These are phyloP conservation scores for Phyllosticta capitalensis DNA, from an alignment of 2,329 filamentous ascomycete genomes.

Conservation along the genomic window DNA sequence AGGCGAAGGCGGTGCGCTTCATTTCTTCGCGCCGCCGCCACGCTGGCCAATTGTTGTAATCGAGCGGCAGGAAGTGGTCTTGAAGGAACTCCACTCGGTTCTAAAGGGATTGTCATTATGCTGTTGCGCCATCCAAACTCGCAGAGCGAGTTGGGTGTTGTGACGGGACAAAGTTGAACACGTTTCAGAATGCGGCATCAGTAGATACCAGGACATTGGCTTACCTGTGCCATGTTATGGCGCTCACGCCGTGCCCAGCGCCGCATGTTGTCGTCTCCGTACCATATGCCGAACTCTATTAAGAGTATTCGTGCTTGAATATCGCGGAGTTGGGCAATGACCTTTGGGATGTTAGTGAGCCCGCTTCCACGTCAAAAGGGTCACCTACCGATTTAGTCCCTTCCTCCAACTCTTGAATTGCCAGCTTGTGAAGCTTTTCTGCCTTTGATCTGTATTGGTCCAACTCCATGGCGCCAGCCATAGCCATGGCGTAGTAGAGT, in stretches of 20 bases:
- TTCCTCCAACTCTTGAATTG: not conserved
- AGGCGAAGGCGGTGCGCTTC: constrained; percentile 6
- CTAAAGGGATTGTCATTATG: not conserved
- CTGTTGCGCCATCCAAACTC: not conserved
- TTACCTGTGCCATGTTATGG: not conserved
- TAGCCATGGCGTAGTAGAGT: constrained; percentile 6
- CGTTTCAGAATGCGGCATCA: not conserved
- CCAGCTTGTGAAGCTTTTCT: constrained; percentile 2
- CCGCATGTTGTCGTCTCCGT: constrained; percentile 1
- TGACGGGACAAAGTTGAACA: not conserved
- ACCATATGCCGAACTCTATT: constrained; percentile 8
- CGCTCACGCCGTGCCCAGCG: constrained; percentile 2
- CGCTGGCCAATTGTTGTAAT: not conserved
- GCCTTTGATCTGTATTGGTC: constrained; percentile 7
- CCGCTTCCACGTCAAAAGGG: not conserved
- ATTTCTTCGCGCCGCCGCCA: constrained; percentile 7
- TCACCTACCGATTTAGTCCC: not conserved
- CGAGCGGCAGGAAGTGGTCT: not conserved
- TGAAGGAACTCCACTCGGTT: not conserved
- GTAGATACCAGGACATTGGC: not conserved
- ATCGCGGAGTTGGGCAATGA: not conserved
- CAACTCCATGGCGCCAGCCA: constrained; percentile 5
- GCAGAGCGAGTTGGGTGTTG: not conserved
- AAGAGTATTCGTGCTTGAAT: constrained; percentile 5
- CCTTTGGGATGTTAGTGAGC: not conserved